A percentile compares a stretch with the other conserved stretches of the same genome.
Conservation (phyloP, 2,329 filamentous ascomycete genomes). For the Exophiala xenobiotica region DNA sequence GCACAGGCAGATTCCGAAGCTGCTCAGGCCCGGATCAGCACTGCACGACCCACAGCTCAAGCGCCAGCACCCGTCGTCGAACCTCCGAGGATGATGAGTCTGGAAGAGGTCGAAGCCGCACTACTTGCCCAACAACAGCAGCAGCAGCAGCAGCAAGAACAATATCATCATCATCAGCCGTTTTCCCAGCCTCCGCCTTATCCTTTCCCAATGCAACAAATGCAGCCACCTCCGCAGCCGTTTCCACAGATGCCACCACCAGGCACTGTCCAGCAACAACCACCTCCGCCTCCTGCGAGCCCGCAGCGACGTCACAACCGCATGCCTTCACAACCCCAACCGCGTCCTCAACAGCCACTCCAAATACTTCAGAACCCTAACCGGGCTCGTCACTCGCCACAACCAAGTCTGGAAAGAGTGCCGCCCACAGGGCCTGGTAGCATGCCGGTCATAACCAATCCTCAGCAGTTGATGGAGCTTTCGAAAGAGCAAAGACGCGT, state of each 20-base stretch:
- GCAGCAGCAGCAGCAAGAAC: conserved; percentile 18
- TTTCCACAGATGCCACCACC: conserved; percentile 12
- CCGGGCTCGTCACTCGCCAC: conserved; percentile 52
- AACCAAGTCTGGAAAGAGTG: conserved; percentile 37
- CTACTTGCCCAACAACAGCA: conserved; percentile 60
- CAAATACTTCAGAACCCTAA: conserved; percentile 81
- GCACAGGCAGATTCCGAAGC: conserved; percentile 46
- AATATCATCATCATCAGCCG: conserved; percentile 10
- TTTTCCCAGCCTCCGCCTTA: conserved; percentile 35
- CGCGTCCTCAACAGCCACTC: conserved; percentile 57
- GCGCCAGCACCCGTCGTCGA: conserved; percentile 35
- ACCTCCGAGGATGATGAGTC: conserved; percentile 72
- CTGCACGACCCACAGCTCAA: conserved; percentile 29
- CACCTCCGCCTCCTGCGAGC: conserved; percentile 37
- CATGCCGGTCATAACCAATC: conserved; percentile 60
- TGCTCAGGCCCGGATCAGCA: conserved; percentile 24
- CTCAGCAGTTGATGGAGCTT: conserved; percentile 72
- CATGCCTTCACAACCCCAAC: conserved; percentile 27
- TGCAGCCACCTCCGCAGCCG: conserved; percentile 35
- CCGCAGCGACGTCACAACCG: conserved; percentile 39
- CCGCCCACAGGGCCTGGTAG: conserved; percentile 37
- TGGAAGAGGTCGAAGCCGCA: conserved; percentile 94
- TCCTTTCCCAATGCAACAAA: conserved; percentile 23
- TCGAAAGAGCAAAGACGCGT: conserved; percentile 80
- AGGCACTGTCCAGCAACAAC: conserved; percentile 19